These are phyloP conservation scores for Leccinum imitatum DNA, from an alignment of 768 basidiomycete species.

Conservation along the genomic window DNA sequence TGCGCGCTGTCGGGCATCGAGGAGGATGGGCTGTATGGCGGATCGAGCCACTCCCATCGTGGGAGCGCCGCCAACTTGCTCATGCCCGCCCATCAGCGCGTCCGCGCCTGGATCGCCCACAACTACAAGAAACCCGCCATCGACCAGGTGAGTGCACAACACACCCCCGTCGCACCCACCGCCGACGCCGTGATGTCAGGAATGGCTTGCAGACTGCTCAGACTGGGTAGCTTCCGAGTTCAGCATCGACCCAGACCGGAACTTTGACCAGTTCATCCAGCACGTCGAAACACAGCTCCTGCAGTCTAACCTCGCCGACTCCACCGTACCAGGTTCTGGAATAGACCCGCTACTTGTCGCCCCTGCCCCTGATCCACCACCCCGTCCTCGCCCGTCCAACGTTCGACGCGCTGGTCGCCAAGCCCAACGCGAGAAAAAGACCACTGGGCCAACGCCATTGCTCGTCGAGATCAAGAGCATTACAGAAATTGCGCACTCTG, in stretches of 20 bases:
- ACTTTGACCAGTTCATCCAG: constrained; percentile 52
- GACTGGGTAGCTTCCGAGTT: constrained; percentile 56
- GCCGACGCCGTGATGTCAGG: constrained; percentile 38
- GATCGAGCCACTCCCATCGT: constrained; percentile 8
- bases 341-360: constrained; percentile 36
- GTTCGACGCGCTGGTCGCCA: constrained; percentile 4
- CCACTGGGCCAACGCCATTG: constrained; percentile 45
- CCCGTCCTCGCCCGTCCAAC: constrained; percentile 5
- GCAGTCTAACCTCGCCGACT: constrained; percentile 69
- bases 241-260: constrained; percentile 43
- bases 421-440: constrained; percentile 14
- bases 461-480: constrained; percentile 76
- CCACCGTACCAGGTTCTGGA: constrained; percentile 69
- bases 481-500: constrained; percentile 85
- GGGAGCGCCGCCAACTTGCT: not conserved
- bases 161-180: not conserved
- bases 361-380: constrained; percentile 8
- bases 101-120: constrained; percentile 53
- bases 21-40: constrained; percentile 1
- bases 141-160: constrained; percentile 48
- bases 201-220: constrained; percentile 76
- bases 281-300: constrained; percentile 67
- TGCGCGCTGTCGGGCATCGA: constrained; percentile 15
- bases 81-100: constrained; percentile 29
- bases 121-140: constrained; percentile 61